Conservation (phyloP, 371 early-diverging fungal genomes). For the Parasitella parasitica region DNA sequence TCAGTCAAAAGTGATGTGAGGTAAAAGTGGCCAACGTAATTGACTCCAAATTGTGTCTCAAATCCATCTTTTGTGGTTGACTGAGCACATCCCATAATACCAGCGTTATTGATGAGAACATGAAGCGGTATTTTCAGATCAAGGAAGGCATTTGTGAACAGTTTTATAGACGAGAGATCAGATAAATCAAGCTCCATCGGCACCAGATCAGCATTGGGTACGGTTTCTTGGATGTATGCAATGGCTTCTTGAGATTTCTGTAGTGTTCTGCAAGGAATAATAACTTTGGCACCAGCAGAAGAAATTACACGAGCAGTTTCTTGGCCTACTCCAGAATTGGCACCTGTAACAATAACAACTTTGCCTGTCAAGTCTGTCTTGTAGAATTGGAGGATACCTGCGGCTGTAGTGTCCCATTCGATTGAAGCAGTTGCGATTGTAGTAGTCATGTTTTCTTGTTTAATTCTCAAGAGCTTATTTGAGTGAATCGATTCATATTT, state of each 20-base stretch:
- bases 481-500: too few species aligned
- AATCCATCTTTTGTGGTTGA: slow-evolving; percentile 56
- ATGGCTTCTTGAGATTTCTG: slow-evolving; percentile 42
- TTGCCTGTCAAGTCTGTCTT: slow-evolving; percentile 56
- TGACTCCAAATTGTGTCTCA: slow-evolving; percentile 37
- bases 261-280: slow-evolving; percentile 54
- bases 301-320: slow-evolving; percentile 5
- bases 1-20: slow-evolving; percentile 62
- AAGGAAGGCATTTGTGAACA: slow-evolving; percentile 46
- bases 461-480: too few species aligned
- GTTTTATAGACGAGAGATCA: slow-evolving; percentile 44
- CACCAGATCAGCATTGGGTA: slow-evolving; percentile 34
- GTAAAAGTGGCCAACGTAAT: slow-evolving; percentile 74
- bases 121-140: slow-evolving; percentile 42
- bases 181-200: slow-evolving; percentile 51
- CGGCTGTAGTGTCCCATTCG: too few species aligned
- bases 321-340: slow-evolving; percentile 49
- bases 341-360: slow-evolving; percentile 70
- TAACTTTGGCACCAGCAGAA: slow-evolving; percentile 5
- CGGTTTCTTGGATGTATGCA: slow-evolving; percentile 42
- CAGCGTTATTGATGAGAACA: slow-evolving; percentile 58
- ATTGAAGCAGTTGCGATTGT: too few species aligned
- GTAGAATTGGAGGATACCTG: too few species aligned
- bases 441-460: too few species aligned
- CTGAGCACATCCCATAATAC: slow-evolving; percentile 64